These are phyloP conservation scores for Suillus alpinus DNA, from an alignment of 768 basidiomycete species.

Conservation along the genomic window DNA sequence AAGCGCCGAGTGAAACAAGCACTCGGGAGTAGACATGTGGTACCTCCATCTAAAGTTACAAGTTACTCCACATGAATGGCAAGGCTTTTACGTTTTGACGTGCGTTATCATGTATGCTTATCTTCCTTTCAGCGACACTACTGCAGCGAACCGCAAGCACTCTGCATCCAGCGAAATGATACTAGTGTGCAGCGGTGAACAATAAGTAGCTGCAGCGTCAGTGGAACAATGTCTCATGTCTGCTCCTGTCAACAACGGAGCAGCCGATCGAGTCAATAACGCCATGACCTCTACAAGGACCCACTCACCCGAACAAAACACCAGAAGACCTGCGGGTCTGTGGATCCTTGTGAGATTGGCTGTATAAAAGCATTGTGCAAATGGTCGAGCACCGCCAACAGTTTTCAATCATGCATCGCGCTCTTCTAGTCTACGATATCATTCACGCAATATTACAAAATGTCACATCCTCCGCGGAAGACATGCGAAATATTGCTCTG, in stretches of 20 bases:
- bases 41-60: background rate
- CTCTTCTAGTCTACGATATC: background rate
- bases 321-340: background rate
- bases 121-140: too few species aligned
- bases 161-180: background rate
- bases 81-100: too few species aligned
- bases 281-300: background rate
- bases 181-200: background rate
- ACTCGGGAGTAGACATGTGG: too few species aligned
- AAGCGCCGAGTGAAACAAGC: too few species aligned
- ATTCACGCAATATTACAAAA: background rate
- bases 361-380: background rate
- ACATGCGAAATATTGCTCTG: background rate
- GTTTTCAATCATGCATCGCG: background rate
- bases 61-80: background rate
- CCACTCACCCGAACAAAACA: background rate
- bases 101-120: too few species aligned
- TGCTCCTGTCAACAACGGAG: background rate
- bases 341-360: background rate
- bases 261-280: background rate
- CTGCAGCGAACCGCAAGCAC: too few species aligned
- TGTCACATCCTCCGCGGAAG: background rate
- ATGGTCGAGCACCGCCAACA: too few species aligned
- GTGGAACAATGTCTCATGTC: background rate
- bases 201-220: background rate